Percentiles rank a stretch among this genome's conserved stretches.
Conservation (phyloP, 352 stramenopile genomes). For the Saprolegnia diclina region DNA sequence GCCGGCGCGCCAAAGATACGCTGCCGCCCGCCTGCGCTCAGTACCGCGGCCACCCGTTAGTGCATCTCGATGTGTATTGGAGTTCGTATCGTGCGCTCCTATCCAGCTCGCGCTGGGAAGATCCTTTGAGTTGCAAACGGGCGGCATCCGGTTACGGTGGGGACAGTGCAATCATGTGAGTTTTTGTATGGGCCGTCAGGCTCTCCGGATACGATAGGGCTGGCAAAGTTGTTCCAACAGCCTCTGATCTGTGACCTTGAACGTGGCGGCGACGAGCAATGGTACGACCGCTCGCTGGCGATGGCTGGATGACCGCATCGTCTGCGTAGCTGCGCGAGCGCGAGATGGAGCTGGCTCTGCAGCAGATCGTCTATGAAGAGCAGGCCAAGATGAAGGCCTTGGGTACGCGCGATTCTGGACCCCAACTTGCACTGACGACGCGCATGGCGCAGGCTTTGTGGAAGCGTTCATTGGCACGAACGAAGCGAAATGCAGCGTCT, state of each 20-base stretch:
- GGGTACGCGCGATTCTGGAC: slow-evolving; percentile 28
- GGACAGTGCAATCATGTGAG: no score
- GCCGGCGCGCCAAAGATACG: no score
- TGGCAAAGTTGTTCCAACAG: slow-evolving; percentile 3
- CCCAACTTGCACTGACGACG: not conserved
- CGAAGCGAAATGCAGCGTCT: slow-evolving; percentile 71
- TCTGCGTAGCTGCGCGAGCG: slow-evolving; percentile 21
- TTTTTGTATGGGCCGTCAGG: not conserved
- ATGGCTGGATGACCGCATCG: not conserved
- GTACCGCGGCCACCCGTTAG: no score
- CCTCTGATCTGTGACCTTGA: not conserved
- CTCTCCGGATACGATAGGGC: slow-evolving; percentile 7
- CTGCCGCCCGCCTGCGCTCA: no score
- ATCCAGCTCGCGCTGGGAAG: no score
- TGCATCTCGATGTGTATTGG: no score
- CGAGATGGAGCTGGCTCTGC: slow-evolving; percentile 71
- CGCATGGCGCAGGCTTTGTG: slow-evolving; percentile 38
- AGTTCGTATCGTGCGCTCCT: no score
- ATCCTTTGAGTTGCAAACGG: no score
- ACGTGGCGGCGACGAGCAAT: not conserved
- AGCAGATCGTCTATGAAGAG: slow-evolving; percentile 80
- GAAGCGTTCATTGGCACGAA: slow-evolving; percentile 72
- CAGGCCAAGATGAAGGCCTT: slow-evolving; percentile 81
- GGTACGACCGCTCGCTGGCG: not conserved
- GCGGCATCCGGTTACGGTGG: not conserved